Evolutionary conservation across 2,329 filamentous ascomycete species (phyloP), one percentile per base, ranked within the genome.

Genomic region (Verticillium isaacii): DNA sequence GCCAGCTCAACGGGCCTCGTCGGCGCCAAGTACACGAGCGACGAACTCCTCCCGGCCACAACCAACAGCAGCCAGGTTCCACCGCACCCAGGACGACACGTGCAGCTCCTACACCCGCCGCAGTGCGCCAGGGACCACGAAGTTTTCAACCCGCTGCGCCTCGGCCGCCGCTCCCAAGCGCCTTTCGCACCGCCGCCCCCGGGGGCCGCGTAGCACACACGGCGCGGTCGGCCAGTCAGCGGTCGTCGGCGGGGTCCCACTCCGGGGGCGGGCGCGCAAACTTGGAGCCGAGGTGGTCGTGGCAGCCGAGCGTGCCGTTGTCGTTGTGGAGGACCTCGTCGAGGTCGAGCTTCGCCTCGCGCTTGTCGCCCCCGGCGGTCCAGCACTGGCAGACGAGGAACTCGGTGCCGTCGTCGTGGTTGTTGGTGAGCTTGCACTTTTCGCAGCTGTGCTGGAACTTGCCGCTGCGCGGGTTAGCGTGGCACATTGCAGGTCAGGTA

Each of bases 251-350:
- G n/a, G 29, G 32, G 29, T 37, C 32, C 58, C 58, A 59, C 32
- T 59, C 41, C 25, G 58, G 17, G 5, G 58, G 58, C 14, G 58
- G 58, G 23, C 58, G 41, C 23, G 32, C 32, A 36, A 52, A 50
- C 58, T 59, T 59, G 58, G 41, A 36, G 7, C 58, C 58, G 15
- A 12, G 29, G 32, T 59, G 58, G 32, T 29, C 45, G 58, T 54
- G 34, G 58, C 58, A 59, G 2, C 58, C 45, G 14, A 59, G 25
- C 8, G 25, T 54, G 12, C 58, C 58, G 45, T 59, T 32, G 25
- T 54, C n/a, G 45, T 59, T 59, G 58, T 59, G 54, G 29, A 59
- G 39, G n/a, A 59, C 58, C 41, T 37, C 19, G 41, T 32, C 45
- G n/a, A 59, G 58, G 58, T 59, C 45, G 32, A 59, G 7, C 41